phyloP scores from a whole-genome alignment of 2,329 filamentous ascomycete species.

The Aspergillus awamori region DNA sequence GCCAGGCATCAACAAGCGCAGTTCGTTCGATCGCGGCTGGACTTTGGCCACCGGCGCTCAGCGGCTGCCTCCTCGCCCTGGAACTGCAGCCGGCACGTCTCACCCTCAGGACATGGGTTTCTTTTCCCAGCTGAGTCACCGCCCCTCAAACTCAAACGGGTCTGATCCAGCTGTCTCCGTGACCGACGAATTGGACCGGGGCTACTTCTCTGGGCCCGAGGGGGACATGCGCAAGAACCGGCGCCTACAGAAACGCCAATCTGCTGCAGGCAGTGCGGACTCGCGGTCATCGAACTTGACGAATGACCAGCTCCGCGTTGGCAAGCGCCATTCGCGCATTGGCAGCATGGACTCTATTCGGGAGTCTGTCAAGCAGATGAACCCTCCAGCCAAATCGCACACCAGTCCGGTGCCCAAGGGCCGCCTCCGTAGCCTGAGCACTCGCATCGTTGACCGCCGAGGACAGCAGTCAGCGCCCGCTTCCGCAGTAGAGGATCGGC shows the following conservation, averaged over 20 bases:
- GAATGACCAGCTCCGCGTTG: conserved; percentile 70
- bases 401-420: conserved; percentile 56
- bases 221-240: conserved; percentile 70
- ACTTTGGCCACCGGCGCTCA: conserved; percentile 44
- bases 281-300: conserved; percentile 75
- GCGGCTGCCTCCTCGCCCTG: conserved; percentile 36
- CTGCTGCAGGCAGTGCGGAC: conserved; percentile 49
- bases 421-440: conserved; percentile 63
- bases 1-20: conserved; percentile 55
- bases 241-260: conserved; percentile 75
- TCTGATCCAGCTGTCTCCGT: conserved; percentile 37
- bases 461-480: conserved; percentile 55
- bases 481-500: conserved; percentile 58
- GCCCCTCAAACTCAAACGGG: conserved; percentile 26
- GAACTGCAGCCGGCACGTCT: conserved; percentile 36
- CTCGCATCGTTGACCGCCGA: conserved; percentile 51
- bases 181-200: conserved; percentile 71
- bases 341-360: conserved; percentile 76
- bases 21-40: conserved; percentile 64
- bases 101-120: conserved; percentile 20
- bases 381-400: conserved; percentile 69
- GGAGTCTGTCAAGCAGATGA: conserved; percentile 54
- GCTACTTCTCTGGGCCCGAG: conserved; percentile 92
- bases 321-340: conserved; percentile 74
- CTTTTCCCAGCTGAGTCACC: background rate